Base-by-base conservation (phyloP, 495 filamentous ascomycete species). In the Xylaria flabelliformis region DNA sequence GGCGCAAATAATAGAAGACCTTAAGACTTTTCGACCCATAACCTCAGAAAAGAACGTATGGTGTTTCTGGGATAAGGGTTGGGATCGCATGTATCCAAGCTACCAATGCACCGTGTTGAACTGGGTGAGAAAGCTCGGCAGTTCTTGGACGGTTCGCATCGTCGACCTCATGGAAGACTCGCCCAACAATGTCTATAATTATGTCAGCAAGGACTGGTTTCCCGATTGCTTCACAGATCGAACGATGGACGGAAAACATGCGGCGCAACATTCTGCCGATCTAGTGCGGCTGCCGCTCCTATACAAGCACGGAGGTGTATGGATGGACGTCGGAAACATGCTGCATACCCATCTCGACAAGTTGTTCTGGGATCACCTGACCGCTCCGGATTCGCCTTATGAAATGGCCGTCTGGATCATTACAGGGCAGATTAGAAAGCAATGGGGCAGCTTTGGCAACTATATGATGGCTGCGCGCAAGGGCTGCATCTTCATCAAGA, bases 41-140 rank as follows among this genome's bases (percentile, higher is more conserved):
- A 78, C 75, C 44, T 80, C 76, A 6, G 82, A 83, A 70, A 84
- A 83, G 70, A 85, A 85, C 51, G 74, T 85, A n/a, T 85, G 83
- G 83, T 76, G 80, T 17, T 84, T 79, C 75, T 85, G 83, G 83
- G 77, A 85, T 66, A 77, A 76, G n/a, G 82, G 82, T 9, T 67
- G 80, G 24, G 50, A 70, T 10, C 48, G 70, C 29, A 80, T 84
- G 77, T 80, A 77, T 12, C 67, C 77, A 1, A 83, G 82, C 77
- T 78, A 77, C 69, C 77, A 72, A 48, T 71, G 74, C 26, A 84
- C 81, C 50, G 74, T 80, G 1, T 26, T 80, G 44, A 74, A 75
- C 62, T 81, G 79, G 79, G 76, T 77, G 32, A 67, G 75, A 4
- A 76, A 77, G 34, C 76, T 78, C n/a, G 78, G 78, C 3, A 70